A percentile compares a stretch with the other conserved stretches of the same genome.
These are phyloP conservation scores for Malassezia psittaci DNA, from an alignment of 1,284 basidiomycete genomes.

Conservation along the genomic window DNA sequence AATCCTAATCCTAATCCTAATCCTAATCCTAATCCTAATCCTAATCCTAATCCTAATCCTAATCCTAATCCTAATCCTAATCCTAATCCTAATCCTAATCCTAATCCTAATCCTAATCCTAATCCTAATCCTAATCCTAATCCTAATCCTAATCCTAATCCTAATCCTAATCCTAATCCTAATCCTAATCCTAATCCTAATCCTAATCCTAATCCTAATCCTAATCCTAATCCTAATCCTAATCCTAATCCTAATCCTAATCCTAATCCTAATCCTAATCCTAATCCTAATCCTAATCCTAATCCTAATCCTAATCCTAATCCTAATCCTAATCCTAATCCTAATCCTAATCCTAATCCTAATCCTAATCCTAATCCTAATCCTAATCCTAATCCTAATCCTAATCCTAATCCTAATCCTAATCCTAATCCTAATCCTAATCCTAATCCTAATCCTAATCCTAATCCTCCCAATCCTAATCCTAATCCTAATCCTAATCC, in stretches of 20 bases:
- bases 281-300: constrained; percentile 15
- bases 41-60: too few relatives aligned
- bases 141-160: too few relatives aligned
- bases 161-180: too few relatives aligned
- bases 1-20: too few relatives aligned
- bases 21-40: too few relatives aligned
- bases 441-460: constrained; percentile 4
- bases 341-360: constrained; percentile 16
- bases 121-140: too few relatives aligned
- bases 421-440: constrained; percentile 5
- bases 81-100: too few relatives aligned
- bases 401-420: constrained; percentile 6
- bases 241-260: constrained; percentile 12
- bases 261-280: constrained; percentile 10
- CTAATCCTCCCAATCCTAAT: neutral
- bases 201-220: too few relatives aligned
- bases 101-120: too few relatives aligned
- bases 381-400: constrained; percentile 11
- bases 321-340: constrained; percentile 15
- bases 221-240: constrained; percentile 7
- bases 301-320: constrained; percentile 13
- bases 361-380: constrained; percentile 16
- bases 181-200: too few relatives aligned
- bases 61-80: too few relatives aligned
- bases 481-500: constrained; percentile 6